Base-by-base conservation (phyloP, 2,329 filamentous ascomycete genomes). In the Venturia aucupariae region DNA sequence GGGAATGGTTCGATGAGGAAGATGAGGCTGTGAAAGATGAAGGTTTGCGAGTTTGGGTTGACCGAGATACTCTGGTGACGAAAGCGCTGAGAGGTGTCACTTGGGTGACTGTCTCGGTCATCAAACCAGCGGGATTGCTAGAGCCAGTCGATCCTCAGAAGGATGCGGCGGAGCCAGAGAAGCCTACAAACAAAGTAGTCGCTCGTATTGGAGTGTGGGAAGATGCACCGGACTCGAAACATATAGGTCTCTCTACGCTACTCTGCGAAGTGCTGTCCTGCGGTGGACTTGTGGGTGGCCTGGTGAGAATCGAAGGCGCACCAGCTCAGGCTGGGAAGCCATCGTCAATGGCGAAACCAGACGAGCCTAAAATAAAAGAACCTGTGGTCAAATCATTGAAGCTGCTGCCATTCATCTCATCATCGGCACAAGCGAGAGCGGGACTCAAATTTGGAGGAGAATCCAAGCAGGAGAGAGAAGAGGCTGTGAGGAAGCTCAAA, bases 241-340 rank as follows among this genome's bases (percentile, higher is more conserved):
- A 93, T 67, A 84, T 86, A 60, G 90, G 90, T 0, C 79, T 99
- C 30, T 97, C 94, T 1, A 84, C 86, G 0, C 77, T 86, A 3
- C 79, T 99, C 7, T 96, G 90, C 74, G 83, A 84, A 38, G 84
- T 89, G 0, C 80, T 99, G 27, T 87, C 86, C 2, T 86, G 84
- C 62, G 79, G 84, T 46, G 87, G 86, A 1, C 82, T 96, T 62
- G 89, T 96, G 11, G 94, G 94, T 15, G 90, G 92, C 0, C 85
- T 97, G 51, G 84, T 96, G 64, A 91, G 93, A 67, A 82, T 99
- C 38, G 92, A 97, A 72, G 87, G 90, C 11, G 92, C 93, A 0
- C 86, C 90, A 17, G 78, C 82, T 48, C 89, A 88, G 62, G 78
- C 91, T n/a, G 80, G 86, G 6, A 85, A 86, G 65, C 86, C 84